Conservation (phyloP, 1,284 basidiomycete species). For the Blastosporella zonata region DNA sequence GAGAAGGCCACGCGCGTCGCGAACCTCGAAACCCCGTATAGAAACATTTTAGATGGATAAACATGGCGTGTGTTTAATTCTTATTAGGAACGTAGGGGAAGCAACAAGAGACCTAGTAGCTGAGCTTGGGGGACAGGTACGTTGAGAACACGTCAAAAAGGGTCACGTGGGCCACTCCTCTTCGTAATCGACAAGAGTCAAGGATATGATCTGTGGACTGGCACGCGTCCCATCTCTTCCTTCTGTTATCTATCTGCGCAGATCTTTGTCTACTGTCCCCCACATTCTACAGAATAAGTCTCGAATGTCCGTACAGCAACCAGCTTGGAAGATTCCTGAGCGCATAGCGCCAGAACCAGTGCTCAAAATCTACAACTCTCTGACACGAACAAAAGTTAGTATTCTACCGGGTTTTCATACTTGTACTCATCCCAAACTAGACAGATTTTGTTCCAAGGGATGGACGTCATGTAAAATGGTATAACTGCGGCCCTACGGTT, state of each 20-base stretch:
- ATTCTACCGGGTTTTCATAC: slow-evolving; percentile 21
- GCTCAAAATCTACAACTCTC: slow-evolving; percentile 91
- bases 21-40: too few relatives aligned
- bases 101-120: too few relatives aligned
- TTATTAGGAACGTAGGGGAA: too few relatives aligned
- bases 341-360: slow-evolving; percentile 53
- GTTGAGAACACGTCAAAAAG: slow-evolving; percentile 4
- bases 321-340: slow-evolving; percentile 54
- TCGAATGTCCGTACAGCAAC: slow-evolving; percentile 46
- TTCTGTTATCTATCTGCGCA: slow-evolving; percentile 20
- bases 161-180: slow-evolving; percentile 1
- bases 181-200: slow-evolving; percentile 11
- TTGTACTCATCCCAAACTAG: slow-evolving; percentile 33
- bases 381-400: slow-evolving; percentile 86
- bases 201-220: slow-evolving; percentile 20
- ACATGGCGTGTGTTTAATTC: too few relatives aligned
- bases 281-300: slow-evolving; percentile 3
- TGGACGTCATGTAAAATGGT: slow-evolving; percentile 94
- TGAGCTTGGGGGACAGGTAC: neutral
- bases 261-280: slow-evolving; percentile 10
- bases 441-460: slow-evolving; percentile 82
- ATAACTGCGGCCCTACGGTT: slow-evolving; percentile 99
- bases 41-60: too few relatives aligned
- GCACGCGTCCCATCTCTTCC: slow-evolving; percentile 20
- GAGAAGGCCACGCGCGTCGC: neutral